Conservation (phyloP, 345 rosid species). For the Eutrema heterophyllum region DNA sequence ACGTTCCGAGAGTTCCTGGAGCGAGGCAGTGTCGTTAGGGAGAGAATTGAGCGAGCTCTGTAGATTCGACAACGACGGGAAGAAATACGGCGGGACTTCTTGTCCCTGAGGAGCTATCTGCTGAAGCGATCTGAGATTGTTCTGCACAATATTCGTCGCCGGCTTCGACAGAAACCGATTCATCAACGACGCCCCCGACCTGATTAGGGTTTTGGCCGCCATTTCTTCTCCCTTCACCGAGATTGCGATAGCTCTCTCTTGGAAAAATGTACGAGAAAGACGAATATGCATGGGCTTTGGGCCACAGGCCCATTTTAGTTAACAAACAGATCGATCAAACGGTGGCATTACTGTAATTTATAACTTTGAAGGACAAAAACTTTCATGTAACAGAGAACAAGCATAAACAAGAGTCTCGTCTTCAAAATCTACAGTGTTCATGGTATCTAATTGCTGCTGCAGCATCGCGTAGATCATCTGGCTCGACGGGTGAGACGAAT, state of each 20-base stretch:
- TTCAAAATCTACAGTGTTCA: slow-evolving; percentile 15
- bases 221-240: slow-evolving; percentile 29
- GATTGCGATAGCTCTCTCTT: not conserved
- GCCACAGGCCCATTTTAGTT: slow-evolving; percentile 3
- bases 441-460: slow-evolving; percentile 31
- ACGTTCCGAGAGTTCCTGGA: slow-evolving; percentile 33
- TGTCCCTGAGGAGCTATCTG: slow-evolving; percentile 31
- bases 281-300: slow-evolving; percentile 14
- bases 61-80: slow-evolving; percentile 57
- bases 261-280: slow-evolving; percentile 3
- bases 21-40: slow-evolving; percentile 34
- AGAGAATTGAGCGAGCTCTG: slow-evolving; percentile 36
- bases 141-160: slow-evolving; percentile 28
- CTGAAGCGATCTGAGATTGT: slow-evolving; percentile 25
- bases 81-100: slow-evolving; percentile 42
- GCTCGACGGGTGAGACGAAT: slow-evolving; percentile 31
- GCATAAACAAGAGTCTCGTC: slow-evolving; percentile 15
- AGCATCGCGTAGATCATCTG: slow-evolving; percentile 25
- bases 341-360: not conserved
- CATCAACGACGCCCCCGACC: slow-evolving; percentile 60
- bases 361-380: not conserved
- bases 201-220: slow-evolving; percentile 70
- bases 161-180: slow-evolving; percentile 47
- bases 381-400: slow-evolving; percentile 5
- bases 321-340: not conserved